Conservation (phyloP, 2,329 filamentous ascomycete species). For the Curvularia hawaiiensis region DNA sequence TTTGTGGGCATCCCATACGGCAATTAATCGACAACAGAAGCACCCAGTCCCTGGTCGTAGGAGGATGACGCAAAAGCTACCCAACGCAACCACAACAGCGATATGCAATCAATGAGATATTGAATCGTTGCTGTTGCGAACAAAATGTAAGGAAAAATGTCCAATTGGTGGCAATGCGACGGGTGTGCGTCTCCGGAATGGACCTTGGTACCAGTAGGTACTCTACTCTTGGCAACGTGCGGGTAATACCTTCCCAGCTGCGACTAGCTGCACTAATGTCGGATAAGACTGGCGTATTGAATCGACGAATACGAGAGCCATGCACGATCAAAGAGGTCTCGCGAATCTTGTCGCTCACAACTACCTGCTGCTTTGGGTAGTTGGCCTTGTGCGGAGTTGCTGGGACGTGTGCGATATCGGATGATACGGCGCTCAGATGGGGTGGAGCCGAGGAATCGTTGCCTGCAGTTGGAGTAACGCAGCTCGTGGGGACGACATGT, state of each 20-base stretch:
- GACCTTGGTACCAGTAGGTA: background rate
- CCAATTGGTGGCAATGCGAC: constrained; percentile 3
- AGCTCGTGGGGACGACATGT: too few relatives aligned
- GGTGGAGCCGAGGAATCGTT: background rate
- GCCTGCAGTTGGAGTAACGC: background rate
- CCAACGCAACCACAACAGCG: background rate
- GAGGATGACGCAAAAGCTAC: background rate
- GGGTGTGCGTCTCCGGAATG: constrained; percentile 6
- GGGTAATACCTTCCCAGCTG: constrained; percentile 39
- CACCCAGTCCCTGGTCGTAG: background rate
- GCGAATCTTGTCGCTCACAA: constrained; percentile 18
- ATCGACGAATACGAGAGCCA: constrained; percentile 22
- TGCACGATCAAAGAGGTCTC: constrained; percentile 22
- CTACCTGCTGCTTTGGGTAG: constrained; percentile 22
- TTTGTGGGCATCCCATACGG: background rate
- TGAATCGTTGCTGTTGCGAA: background rate
- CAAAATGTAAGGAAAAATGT: constrained; percentile 3
- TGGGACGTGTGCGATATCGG: constrained; percentile 26
- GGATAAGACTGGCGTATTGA: constrained; percentile 15
- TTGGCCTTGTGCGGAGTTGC: background rate
- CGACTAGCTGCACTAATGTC: constrained; percentile 24
- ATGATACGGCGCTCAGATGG: constrained; percentile 8
- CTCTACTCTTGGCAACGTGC: constrained; percentile 24
- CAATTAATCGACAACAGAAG: background rate
- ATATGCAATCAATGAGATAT: background rate